phyloP scores from a whole-genome alignment of 2,329 filamentous ascomycete species.

The Ceratocystis albifundus region DNA sequence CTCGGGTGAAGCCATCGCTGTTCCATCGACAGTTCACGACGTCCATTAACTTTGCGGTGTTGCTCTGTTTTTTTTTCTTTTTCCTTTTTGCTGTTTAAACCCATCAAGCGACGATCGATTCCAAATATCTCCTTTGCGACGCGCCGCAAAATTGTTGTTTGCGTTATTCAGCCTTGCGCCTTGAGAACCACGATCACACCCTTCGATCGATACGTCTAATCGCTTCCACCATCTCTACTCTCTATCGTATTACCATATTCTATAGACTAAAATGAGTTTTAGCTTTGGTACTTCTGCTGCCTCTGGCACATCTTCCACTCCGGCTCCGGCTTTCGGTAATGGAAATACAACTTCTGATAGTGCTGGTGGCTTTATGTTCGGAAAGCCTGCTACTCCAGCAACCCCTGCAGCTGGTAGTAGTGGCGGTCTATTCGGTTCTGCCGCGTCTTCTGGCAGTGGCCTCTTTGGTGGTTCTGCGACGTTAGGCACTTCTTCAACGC shows the following conservation, averaged over 20 bases:
- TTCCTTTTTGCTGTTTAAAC: not conserved
- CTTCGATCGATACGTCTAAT: not conserved
- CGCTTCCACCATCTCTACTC: not conserved
- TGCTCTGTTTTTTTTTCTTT: not conserved
- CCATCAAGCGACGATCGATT: not conserved
- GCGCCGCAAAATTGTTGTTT: slow-evolving; percentile 1
- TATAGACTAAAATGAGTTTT: slow-evolving; percentile 32
- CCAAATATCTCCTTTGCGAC: not conserved
- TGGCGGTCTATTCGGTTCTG: slow-evolving; percentile 23
- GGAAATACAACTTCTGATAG: slow-evolving; percentile 25
- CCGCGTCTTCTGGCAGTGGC: slow-evolving; percentile 8
- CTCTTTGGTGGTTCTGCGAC: slow-evolving; percentile 25
- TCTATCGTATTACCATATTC: not conserved
- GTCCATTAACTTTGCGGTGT: not conserved
- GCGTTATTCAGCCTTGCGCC: slow-evolving; percentile 17
- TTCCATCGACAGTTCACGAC: not conserved
- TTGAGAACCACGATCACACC: not conserved
- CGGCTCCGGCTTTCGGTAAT: slow-evolving; percentile 28
- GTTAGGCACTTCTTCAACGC: slow-evolving; percentile 27
- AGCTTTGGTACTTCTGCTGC: slow-evolving; percentile 32
- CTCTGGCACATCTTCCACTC: not conserved
- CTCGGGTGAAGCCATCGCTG: not conserved
- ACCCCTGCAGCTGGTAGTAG: slow-evolving; percentile 12
- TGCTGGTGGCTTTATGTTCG: slow-evolving; percentile 28
- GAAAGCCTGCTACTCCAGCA: slow-evolving; percentile 19